Evolutionary conservation across 1,284 basidiomycete genomes (phyloP), one percentile per base, ranked within the genome.

Genomic region (Quambalaria eucalypti): DNA sequence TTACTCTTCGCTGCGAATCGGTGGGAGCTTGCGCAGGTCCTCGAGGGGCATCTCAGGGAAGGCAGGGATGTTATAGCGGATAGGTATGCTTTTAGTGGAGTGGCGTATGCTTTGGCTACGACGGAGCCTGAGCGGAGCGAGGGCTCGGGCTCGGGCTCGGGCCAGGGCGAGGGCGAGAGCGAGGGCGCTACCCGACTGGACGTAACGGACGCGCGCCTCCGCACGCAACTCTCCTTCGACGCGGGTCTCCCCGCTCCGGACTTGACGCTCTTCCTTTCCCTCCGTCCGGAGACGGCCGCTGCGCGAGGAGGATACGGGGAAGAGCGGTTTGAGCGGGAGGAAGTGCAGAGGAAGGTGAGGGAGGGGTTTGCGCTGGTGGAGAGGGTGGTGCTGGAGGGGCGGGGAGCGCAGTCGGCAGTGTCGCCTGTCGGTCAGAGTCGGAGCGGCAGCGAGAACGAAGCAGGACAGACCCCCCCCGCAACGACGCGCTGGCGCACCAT

Each of bases 1-100:
- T 83, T 97, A 1, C 82, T 99, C 54, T 98, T 98, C 80, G 87
- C 89, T 48, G 93, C 92, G 1, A 99, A 98, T 75, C 83, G 93
- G 23, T 98, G 95, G 93, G 93, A 98, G 76, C 81, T 87, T 62
- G 85, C 85, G 87, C 92, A 19, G 28, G 10, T 19, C n/a, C n/a
- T 46, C n/a, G n/a, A 30, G n/a, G 52, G 71, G 77, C 5, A 78
- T 83, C 80, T 97, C 10, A 77, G 77, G 0, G 71, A 78, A 0
- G 91, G 91, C 0, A 85, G 83, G 6, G 82, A 82, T 0, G 79
- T 98, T 67, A 78, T 99, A 29, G 90, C 88, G 67, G 93, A 98
- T 76, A 83, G 95, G 33, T 99, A 98, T 75, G 89, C 91, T 0
- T 98, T 96, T 77, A 96, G 91, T 1, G 95, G 93, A 0, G 87